Percentiles rank a stretch among this genome's conserved stretches.
These are phyloP conservation scores for Exophiala dermatitidis DNA, from an alignment of 2,329 filamentous ascomycete genomes.

Conservation along the genomic window DNA sequence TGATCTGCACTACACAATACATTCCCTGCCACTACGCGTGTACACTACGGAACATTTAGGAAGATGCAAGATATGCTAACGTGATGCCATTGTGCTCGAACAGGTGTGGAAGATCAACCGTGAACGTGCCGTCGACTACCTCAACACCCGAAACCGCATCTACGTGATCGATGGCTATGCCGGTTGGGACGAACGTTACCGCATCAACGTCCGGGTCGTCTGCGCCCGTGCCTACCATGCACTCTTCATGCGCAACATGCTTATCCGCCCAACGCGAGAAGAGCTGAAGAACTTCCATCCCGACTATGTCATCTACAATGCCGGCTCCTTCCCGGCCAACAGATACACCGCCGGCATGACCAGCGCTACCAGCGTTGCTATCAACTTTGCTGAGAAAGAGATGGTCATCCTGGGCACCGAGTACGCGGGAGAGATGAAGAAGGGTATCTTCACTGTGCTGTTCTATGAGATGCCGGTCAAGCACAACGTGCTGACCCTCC, in stretches of 20 bases:
- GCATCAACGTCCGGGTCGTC: constrained; percentile 93
- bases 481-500: constrained; percentile 96
- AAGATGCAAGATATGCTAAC: constrained; percentile 9
- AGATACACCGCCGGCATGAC: constrained; percentile 98
- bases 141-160: constrained; percentile 97
- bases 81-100: neutral
- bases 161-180: constrained; percentile 97
- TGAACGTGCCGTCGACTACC: constrained; percentile 96
- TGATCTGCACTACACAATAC: neutral
- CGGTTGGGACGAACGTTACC: constrained; percentile 97
- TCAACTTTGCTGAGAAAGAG: constrained; percentile 99
- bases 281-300: constrained; percentile 97
- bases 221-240: constrained; percentile 99
- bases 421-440: constrained; percentile 97
- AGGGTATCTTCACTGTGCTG: constrained; percentile 96
- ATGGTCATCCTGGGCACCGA: constrained; percentile 99
- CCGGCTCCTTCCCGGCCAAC: constrained; percentile 96
- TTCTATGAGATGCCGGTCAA: constrained; percentile 99
- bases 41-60: constrained; percentile 3
- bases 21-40: neutral
- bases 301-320: constrained; percentile 99
- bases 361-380: constrained; percentile 91
- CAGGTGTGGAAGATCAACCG: constrained; percentile 99
- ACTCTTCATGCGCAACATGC: constrained; percentile 99
- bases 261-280: constrained; percentile 84